Base-by-base conservation (phyloP, 805 yeast species). In the Saccharomycodes ludwigii region DNA sequence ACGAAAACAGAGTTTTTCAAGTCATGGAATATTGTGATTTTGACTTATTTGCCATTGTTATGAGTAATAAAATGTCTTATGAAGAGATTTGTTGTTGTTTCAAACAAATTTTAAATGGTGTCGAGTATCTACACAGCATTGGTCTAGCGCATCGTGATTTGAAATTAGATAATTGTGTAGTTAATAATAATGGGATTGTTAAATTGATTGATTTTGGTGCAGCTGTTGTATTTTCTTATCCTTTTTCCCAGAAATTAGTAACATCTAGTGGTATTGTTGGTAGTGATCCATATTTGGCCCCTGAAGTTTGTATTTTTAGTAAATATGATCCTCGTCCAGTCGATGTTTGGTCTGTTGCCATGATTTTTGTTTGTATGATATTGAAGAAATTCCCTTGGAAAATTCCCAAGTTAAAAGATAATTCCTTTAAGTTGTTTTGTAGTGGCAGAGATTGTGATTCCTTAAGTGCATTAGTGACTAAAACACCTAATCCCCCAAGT, bases 1-100 rank as follows among this genome's bases (percentile, higher is more conserved):
- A 86, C 47, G 74, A 78, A 42, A 91, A 82, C 40, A 66, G 88
- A 35, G 78, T 84, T 36, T 73, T 79, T 44, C 95, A 86, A 57
- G 86, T 86, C 29, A 80, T 86, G 93, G 96, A 86, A 50, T 86
- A 83, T 54, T 85, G 95, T 54, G 94, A 86, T 43, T 85, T 70
- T 51, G 96, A 86, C 52, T 63, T 86, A 42, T 86, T 86, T 56
- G 95, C 95, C 8, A 81, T 86, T 36, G 95, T 86, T 20, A 85
- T 86, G 94, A 76, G 86, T 32, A 83, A 84, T 44, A 79, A 81
- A 46, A 86, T 86, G 96, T 56, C 76, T 2, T 58, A 66, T 30
- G 73, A 66, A 27, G 96, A 86, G 54, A 69, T 83, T 22, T 75
- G 76, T 52, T 86, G 96, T 56, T 86, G 94, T 56, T 83, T 86